Evolutionary conservation across 495 filamentous ascomycete species (phyloP).

Genomic region (Hypomontagnella submonticulosa): DNA sequence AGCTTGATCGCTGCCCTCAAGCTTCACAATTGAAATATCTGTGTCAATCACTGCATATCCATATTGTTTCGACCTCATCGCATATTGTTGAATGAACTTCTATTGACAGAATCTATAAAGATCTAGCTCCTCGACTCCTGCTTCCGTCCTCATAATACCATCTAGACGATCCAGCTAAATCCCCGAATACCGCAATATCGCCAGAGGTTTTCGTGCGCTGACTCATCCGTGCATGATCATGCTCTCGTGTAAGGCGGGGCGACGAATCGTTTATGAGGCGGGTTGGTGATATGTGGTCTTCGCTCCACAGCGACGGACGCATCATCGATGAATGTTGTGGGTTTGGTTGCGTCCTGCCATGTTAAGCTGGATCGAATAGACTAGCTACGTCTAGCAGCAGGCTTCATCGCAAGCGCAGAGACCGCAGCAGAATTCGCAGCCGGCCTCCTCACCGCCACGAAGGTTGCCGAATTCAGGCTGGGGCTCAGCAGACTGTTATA

Average conservation of each 20-base stretch:
- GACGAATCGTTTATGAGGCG: slow-evolving; percentile 10
- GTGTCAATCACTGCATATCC: too few species aligned
- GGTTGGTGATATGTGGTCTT: slow-evolving; percentile 5
- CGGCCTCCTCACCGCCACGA: slow-evolving; percentile 48
- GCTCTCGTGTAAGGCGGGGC: slow-evolving; percentile 1
- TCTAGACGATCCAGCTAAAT: neutral
- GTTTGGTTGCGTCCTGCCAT: too few species aligned
- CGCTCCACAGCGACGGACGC: slow-evolving; percentile 11
- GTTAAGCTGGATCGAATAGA: neutral
- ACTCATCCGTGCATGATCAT: slow-evolving; percentile 19
- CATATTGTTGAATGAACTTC: slow-evolving; percentile 11
- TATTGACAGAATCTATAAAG: slow-evolving; percentile 19
- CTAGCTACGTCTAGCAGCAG: slow-evolving; percentile 45
- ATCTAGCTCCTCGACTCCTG: neutral
- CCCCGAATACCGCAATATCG: slow-evolving; percentile 22
- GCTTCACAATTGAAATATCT: too few species aligned
- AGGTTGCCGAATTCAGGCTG: slow-evolving; percentile 43
- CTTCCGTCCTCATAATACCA: neutral
- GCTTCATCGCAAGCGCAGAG: slow-evolving; percentile 50
- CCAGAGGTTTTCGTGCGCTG: slow-evolving; percentile 11
- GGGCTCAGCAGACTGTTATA: slow-evolving; percentile 42
- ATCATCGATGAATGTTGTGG: too few species aligned
- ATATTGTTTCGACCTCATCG: too few species aligned
- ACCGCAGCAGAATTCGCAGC: slow-evolving; percentile 50
- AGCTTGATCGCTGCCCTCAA: too few species aligned